A percentile compares a stretch with the other conserved stretches of the same genome.
phyloP scores from a whole-genome alignment of 2,329 filamentous ascomycete genomes.

The Stagonosporopsis rhizophila region DNA sequence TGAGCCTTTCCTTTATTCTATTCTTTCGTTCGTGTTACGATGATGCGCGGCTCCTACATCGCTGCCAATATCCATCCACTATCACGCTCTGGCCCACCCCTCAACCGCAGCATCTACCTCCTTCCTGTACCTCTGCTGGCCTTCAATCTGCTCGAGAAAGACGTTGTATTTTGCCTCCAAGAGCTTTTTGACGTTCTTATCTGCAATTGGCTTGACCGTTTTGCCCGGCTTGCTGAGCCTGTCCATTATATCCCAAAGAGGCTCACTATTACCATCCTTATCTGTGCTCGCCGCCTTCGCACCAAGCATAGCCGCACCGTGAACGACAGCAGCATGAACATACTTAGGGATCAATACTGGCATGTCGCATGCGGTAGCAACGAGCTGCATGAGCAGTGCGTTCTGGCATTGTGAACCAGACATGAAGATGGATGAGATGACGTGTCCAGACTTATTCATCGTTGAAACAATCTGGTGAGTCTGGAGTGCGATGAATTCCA shows the following conservation, averaged over 20 bases:
- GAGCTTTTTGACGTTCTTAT: conserved; percentile 77
- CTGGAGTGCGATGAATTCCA: conserved; percentile 98
- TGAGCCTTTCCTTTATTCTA: not conserved
- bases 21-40: not conserved
- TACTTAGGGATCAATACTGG: conserved; percentile 93
- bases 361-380: conserved; percentile 89
- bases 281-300: conserved; percentile 93
- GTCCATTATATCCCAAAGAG: conserved; percentile 96
- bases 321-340: conserved; percentile 92
- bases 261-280: conserved; percentile 78
- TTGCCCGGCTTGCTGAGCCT: conserved; percentile 94
- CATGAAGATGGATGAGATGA: conserved; percentile 96
- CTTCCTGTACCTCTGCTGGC: conserved; percentile 81
- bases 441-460: conserved; percentile 91
- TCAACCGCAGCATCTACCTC: conserved; percentile 70
- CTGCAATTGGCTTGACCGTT: conserved; percentile 75
- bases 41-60: not conserved
- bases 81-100: conserved; percentile 34
- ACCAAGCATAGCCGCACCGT: conserved; percentile 97
- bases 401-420: conserved; percentile 98
- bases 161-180: conserved; percentile 90
- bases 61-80: not conserved
- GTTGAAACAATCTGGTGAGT: conserved; percentile 93
- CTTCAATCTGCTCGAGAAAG: conserved; percentile 90
- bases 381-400: conserved; percentile 85